Evolutionary conservation across 371 early-diverging fungal genomes (phyloP).

Genomic region (Parasitella parasitica): DNA sequence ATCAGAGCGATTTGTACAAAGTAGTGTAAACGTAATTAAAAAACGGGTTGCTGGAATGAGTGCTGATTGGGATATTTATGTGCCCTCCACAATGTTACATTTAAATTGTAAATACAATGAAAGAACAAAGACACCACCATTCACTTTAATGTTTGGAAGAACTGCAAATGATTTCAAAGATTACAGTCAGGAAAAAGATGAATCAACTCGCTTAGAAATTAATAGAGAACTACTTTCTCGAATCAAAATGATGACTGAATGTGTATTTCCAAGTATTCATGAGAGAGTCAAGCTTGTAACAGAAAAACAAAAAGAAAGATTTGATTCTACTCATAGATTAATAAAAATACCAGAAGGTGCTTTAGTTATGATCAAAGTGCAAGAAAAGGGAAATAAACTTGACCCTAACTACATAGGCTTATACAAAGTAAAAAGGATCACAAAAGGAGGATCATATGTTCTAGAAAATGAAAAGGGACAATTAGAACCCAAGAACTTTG

Average conservation of each 20-base stretch:
- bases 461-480: conserved; percentile 3
- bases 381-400: neutral
- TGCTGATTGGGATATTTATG: conserved; percentile 22
- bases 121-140: conserved; percentile 7
- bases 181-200: neutral
- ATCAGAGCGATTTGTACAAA: conserved; percentile 24
- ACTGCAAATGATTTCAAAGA: conserved; percentile 2
- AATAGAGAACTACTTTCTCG: neutral
- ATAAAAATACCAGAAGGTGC: conserved; percentile 4
- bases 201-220: neutral
- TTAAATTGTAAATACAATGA: neutral
- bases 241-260: neutral
- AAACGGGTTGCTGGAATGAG: conserved; percentile 9
- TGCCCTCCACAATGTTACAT: conserved; percentile 22
- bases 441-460: neutral
- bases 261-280: conserved; percentile 10
- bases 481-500: too few relatives aligned
- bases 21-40: neutral
- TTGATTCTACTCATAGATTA: neutral
- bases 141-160: conserved; percentile 21
- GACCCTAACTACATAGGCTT: conserved; percentile 1
- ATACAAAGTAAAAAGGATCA: conserved; percentile 3
- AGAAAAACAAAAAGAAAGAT: neutral
- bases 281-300: neutral
- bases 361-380: conserved; percentile 2